A percentile compares a stretch with the other conserved stretches of the same genome.
phyloP scores from a whole-genome alignment of 805 yeast genomes.

The Saturnispora hagleri region DNA sequence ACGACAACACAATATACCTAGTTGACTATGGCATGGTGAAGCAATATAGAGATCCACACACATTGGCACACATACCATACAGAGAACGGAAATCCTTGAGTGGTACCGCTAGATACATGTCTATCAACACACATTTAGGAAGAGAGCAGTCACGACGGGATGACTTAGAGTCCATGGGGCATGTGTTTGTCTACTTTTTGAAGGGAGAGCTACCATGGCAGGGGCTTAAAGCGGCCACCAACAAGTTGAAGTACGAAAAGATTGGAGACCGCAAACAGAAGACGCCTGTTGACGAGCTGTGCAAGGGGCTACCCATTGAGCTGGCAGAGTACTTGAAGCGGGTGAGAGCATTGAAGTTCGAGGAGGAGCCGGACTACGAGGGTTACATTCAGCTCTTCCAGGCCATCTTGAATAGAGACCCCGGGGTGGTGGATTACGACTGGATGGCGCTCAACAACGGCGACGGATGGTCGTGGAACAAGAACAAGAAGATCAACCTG shows the following conservation, averaged over 20 bases:
- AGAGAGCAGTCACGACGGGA: conserved; percentile 79
- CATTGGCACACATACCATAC: conserved; percentile 75
- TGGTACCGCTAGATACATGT: conserved; percentile 85
- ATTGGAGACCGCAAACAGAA: conserved; percentile 75
- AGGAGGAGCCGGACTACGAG: conserved; percentile 72
- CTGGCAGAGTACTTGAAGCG: conserved; percentile 66
- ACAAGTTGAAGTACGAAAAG: conserved; percentile 73
- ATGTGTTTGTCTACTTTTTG: conserved; percentile 69
- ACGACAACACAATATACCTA: conserved; percentile 51
- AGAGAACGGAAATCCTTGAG: conserved; percentile 71
- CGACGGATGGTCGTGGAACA: conserved; percentile 69
- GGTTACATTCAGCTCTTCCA: conserved; percentile 54
- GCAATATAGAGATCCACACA: conserved; percentile 71
- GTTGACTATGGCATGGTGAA: conserved; percentile 87
- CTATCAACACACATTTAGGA: conserved; percentile 80
- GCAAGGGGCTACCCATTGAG: conserved; percentile 59
- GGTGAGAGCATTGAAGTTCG: conserved; percentile 63
- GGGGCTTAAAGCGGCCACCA: conserved; percentile 83
- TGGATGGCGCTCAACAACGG: conserved; percentile 79
- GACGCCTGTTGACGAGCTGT: conserved; percentile 52
- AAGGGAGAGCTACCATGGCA: conserved; percentile 85
- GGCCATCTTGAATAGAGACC: conserved; percentile 32
- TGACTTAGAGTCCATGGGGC: conserved; percentile 74
- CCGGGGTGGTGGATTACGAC: conserved; percentile 36
- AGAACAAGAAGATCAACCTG: conserved; percentile 69